These are phyloP conservation scores for Berkeleyomyces basicola DNA, from an alignment of 2,329 filamentous ascomycete species.

Conservation along the genomic window DNA sequence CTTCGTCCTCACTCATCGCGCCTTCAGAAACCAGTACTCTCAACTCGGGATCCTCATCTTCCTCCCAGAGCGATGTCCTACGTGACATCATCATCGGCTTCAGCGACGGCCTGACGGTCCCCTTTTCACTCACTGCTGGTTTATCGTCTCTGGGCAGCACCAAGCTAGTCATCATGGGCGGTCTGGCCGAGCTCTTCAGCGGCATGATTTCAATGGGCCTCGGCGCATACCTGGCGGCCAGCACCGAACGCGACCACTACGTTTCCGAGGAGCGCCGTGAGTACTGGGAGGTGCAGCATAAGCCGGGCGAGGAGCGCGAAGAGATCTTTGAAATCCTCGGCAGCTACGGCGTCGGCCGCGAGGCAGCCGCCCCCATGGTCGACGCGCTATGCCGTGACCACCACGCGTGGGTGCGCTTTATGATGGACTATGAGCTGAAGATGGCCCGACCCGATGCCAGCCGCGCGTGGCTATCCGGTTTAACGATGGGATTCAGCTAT, in stretches of 20 bases:
- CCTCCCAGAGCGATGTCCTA: slow-evolving; percentile 29
- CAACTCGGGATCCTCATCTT: slow-evolving; percentile 18
- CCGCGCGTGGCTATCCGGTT: slow-evolving; percentile 36
- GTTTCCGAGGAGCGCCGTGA: slow-evolving; percentile 32
- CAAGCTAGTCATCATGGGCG: slow-evolving; percentile 52
- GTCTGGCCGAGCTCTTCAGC: slow-evolving; percentile 57
- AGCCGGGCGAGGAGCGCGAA: slow-evolving; percentile 29
- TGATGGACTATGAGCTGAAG: slow-evolving; percentile 42
- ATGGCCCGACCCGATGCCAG: slow-evolving; percentile 29
- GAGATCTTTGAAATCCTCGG: slow-evolving; percentile 34
- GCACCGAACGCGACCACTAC: slow-evolving; percentile 37
- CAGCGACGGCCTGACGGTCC: slow-evolving; percentile 63
- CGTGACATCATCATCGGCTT: slow-evolving; percentile 59
- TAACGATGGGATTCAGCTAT: slow-evolving; percentile 52
- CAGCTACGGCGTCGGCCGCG: slow-evolving; percentile 31
- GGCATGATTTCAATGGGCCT: slow-evolving; percentile 66
- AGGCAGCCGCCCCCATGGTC: slow-evolving; percentile 29
- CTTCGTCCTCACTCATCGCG: slow-evolving; percentile 15
- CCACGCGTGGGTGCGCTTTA: slow-evolving; percentile 36
- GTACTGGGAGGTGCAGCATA: slow-evolving; percentile 26
- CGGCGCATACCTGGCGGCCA: slow-evolving; percentile 53
- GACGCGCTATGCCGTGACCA: slow-evolving; percentile 31
- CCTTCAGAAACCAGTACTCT: slow-evolving; percentile 12
- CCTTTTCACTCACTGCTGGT: slow-evolving; percentile 62
- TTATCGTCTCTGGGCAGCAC: slow-evolving; percentile 49